Evolutionary conservation across 1,139 yeast genomes (phyloP), one percentile per base, ranked within the genome.

Genomic region (Keqinozyma sinolaborantium): DNA sequence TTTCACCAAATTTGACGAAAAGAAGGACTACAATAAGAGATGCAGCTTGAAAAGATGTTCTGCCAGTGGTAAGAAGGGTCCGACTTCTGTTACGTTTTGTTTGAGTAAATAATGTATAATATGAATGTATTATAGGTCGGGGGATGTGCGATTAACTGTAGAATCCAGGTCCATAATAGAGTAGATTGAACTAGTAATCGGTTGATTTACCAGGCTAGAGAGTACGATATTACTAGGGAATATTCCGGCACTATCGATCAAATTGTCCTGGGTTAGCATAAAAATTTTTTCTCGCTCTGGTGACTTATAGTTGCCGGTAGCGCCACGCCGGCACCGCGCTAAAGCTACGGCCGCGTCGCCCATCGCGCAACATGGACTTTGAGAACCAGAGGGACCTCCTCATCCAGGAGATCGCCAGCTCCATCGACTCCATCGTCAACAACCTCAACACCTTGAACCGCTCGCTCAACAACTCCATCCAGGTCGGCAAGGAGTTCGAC

Each of bases 401-500:
- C 29, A 53, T 69, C 15, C 73, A 66, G 44, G 73, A 68, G 38
- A 67, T 69, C 20, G 52, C 70, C 14, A 46, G 48, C 25, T 58
- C 68, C 13, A 50, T 69, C 38, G 65, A 64, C 38, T 59, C 67
- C 3, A 70, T 68, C n/a, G 62, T 63, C 4, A 47, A 56, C 41
- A 67, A 68, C 38, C 47, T 69, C 30, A 71, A 66, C 26, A 56
- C 60, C 11, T 56, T 69, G 36, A 69, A 69, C 41, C 44, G 73
- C 24, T 58, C 72, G 2, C 53, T 69, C 30, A 58, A 60, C 33
- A 68, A 63, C 36, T 60, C 68, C 18, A 51, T 68, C 12, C 70
- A 66, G 36, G 72, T 68, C 1, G 72, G 73, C 4, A 65, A 65
- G 35, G 73, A 66, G 34, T 69, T 69, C 40, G 72, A 66, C 35